Evolutionary conservation across 2,329 filamentous ascomycete species (phyloP), one percentile per base, ranked within the genome.

Genomic region (Colletotrichum brevisporum): DNA sequence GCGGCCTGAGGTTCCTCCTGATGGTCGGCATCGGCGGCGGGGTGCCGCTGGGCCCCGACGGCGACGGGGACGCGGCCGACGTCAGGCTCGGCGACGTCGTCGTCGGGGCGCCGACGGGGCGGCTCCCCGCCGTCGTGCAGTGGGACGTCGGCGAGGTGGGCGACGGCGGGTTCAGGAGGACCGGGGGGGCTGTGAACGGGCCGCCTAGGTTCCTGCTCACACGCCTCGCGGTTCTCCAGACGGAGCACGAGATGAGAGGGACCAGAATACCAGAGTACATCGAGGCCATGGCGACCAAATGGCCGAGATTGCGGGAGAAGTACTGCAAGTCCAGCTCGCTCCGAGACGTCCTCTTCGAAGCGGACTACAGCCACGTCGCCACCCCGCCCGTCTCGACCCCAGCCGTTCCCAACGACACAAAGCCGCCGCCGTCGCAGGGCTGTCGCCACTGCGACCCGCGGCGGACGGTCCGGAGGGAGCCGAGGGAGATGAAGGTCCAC

Each of bases 21-120:
- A 71, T 77, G 55, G 75, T 78, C 0, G 77, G 77, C 13, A 75
- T 74, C 18, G 76, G 73, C 1, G 74, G 73, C 0, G 76, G 75
- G 0, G 71, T 75, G 1, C 60, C 51, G 6, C 21, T 41, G 1
- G 16, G 3, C 69, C 65, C 2, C 13, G 15, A 15, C 16, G 15
- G 15, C 41, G 41, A 43, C 16, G 41, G 15, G 5, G 15, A n/a
- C 12, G 61, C 60, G n/a, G 10, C 51, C 0, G 41, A 72, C n/a
- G 59, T 73, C 5, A 58, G 72, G 0, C 71, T 75, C 0, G 74
- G 74, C 0, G 72, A 74, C 12, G 70, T 75, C 0, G 73, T 73
- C 1, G 70, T 74, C 1, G 60, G 60, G 12, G 52, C 62, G 0
- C 60, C 59, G 1, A 41, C n/a, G 1, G 47, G 31, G 2, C 1